Evolutionary conservation across 148 eudicot species (phyloP), one percentile per base, ranked within the genome.

Genomic region (Amaranthus palmeri): DNA sequence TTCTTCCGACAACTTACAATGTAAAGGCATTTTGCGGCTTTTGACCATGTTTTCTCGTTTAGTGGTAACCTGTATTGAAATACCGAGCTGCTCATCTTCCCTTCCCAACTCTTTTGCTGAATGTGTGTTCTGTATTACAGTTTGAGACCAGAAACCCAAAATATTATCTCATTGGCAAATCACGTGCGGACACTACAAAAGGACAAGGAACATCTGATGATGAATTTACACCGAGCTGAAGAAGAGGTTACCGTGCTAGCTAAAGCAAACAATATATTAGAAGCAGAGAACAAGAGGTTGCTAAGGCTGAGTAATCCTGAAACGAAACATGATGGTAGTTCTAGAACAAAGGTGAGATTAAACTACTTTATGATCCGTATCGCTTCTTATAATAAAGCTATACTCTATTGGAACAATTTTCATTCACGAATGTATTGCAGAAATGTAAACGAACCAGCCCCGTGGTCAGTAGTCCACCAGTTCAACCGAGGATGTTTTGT

Each of bases 151-250:
- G 81, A 78, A 44, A 88, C 93, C 18, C 89, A 74, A 79, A 89
- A 86, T 55, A 74, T 86, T 59, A 65, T 95, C 60, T 84, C 88
- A 43, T 70, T 95, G 65, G 92, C 82, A 41, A 85, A 96, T 63
- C 84, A 83, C 66, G 74, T 77, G 12, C 82, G 81, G 65, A 74
- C 61, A 9, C 70, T 91, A 62, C 81, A 87, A 71, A 85, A 83
- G 66, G 98, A 87, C 52, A 89, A 95, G 78, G 97, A 91, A 44
- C 86, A 87, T 78, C 65, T 95, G 42, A 84, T 82, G 77, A 69
- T 81, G 53, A 95, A 95, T 84, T 93, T 95, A 59, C 58, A 72
- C 71, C 83, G 78, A 81, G 97, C 98, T 10, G 98, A 95, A 81
- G 97, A 88, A 64, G 98, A 95, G 98, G 98, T 89, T 70, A 86